Conservation (phyloP, 148 eudicot genomes). For the Silene uniflora region DNA sequence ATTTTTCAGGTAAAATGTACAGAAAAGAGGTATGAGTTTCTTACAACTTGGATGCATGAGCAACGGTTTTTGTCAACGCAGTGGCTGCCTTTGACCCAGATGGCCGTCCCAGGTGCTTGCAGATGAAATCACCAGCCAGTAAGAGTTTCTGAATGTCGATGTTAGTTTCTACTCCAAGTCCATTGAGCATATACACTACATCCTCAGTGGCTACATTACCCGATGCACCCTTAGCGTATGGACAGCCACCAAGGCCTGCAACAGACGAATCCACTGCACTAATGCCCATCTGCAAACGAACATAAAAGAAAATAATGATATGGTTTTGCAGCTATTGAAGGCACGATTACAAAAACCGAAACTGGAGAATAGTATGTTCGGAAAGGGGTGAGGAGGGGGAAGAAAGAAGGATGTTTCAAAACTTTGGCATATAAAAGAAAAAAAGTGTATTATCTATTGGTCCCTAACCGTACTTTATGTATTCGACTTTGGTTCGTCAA, state of each 20-base stretch:
- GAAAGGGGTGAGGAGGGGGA: not conserved
- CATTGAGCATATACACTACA: conserved; percentile 87
- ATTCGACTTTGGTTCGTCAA: not conserved
- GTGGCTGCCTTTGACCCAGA: conserved; percentile 79
- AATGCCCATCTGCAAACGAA: conserved; percentile 71
- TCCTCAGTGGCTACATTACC: conserved; percentile 96
- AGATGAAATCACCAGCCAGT: conserved; percentile 71
- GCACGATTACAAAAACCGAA: not conserved
- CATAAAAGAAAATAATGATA: not conserved
- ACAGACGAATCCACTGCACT: conserved; percentile 73
- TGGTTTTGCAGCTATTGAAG: not conserved
- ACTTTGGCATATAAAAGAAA: not conserved
- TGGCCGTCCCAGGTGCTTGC: conserved; percentile 62
- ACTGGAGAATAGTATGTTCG: not conserved
- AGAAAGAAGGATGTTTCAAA: not conserved
- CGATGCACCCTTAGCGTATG: conserved; percentile 91
- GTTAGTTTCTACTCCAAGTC: conserved; percentile 68
- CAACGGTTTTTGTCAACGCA: conserved; percentile 52
- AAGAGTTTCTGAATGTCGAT: conserved; percentile 71
- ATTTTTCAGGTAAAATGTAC: conserved; percentile 9
- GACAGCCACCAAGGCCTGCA: conserved; percentile 92
- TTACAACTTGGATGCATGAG: conserved; percentile 64
- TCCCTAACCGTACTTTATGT: not conserved
- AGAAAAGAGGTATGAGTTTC: conserved; percentile 14
- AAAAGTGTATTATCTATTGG: not conserved